Evolutionary conservation across 1,139 yeast species (phyloP), one percentile per base, ranked within the genome.

Genomic region (Dujonia santamariae): DNA sequence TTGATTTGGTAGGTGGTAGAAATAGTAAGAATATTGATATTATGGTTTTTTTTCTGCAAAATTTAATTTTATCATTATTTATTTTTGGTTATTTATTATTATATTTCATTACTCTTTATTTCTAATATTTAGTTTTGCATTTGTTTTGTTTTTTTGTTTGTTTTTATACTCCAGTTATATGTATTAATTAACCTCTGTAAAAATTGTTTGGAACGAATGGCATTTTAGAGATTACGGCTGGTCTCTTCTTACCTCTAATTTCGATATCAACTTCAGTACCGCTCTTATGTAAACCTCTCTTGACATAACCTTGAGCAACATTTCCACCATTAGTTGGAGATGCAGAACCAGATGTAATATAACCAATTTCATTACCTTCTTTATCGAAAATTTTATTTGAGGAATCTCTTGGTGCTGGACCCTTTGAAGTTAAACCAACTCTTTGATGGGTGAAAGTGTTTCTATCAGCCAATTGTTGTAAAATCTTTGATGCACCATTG

Each of bases 321-420:
- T 92, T 92, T 32, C 82, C 84, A n/a, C 81, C 83, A 38, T 83
- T 63, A 9, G 90, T 77, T 26, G 98, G 98, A 8, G 96, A 84
- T 39, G 92, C 82, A 39, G 92, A 80, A 4, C 98, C 98, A 0
- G 96, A 86, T 9, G 96, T 86, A 33, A 90, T 80, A 32, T 59
- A 61, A 16, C 98, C 97, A 31, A 90, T 75, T 38, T 63, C 61
- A 37, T 70, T 66, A 24, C 61, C 71, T 16, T 64, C 62, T 35
- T 70, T 66, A 35, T 73, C 74, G 47, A 70, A 82, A 19, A 92
- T 74, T 50, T 77, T 78, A 45, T 78, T 70, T n/a, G 88, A 88
- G n/a, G 87, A 88, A 19, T 82, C 81, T 60, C 98, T 80, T 30
- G 97, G 96, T 3, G 98, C 87, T 19, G 97, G 97, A 2, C 97